Base-by-base conservation (phyloP, 2,329 filamentous ascomycete genomes). In the Exophiala phaeomuriformis region DNA sequence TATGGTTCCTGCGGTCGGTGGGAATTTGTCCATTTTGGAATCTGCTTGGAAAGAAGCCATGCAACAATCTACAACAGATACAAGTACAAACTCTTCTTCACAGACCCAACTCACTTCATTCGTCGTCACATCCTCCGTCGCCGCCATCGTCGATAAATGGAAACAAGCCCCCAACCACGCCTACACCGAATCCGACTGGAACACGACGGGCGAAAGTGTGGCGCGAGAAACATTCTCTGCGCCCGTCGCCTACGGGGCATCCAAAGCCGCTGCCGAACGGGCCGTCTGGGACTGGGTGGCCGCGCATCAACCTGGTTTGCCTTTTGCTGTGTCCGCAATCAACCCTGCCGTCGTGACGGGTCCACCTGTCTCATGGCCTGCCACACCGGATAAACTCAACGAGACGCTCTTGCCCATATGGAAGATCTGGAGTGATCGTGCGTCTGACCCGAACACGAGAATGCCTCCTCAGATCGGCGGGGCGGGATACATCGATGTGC, bases 131-230 rank as follows among this genome's bases (percentile, higher is more conserved):
- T 63, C 60, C 19, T 63, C 60, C 28, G 55, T 63, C 37, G 62
- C 61, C 33, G 62, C 62, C 8, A 50, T 61, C 28, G 54, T 58
- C 5, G 61, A 63, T 46, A 42, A 47, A 12, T 63, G 61, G 61
- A 51, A 47, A 10, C 49, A 52, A 10, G 51, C 51, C n/a, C n/a
- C 52, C 27, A 52, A 56, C 33, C 65, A 71, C 8, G 56, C 53
- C 1, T 65, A 63, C 4, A 54, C 69, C 10, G 57, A 68, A 28
- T 39, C 47, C 3, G 72, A 72, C 1, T 72, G 70, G 67, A 66
- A 66, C 9, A 66, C 66, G 2, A 68, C 66, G 2, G 70, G 67
- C 0, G 72, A 71, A 32, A 60, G 58, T 0, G 49, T 63, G 0
- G 65, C 67, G 1, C 61, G 66, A n/a, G 50, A 55, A 19, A 51